A percentile compares a stretch with the other conserved stretches of the same genome.
These are phyloP conservation scores for Taiwanofungus camphoratus DNA, from an alignment of 1,284 basidiomycete species.

Conservation along the genomic window DNA sequence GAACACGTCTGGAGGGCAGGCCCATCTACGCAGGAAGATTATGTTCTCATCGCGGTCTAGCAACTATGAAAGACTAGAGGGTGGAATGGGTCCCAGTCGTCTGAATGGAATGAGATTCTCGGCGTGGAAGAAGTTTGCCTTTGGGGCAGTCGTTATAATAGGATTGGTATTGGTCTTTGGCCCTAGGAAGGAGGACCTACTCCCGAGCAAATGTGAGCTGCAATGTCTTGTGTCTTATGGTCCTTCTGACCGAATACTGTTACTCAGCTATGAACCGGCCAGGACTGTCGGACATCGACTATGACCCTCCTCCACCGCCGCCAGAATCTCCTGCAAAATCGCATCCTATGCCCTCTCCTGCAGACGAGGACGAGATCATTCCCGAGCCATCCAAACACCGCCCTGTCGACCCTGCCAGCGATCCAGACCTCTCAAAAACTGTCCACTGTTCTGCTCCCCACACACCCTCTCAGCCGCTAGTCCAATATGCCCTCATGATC, in stretches of 20 bases:
- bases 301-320: slow-evolving; percentile 13
- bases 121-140: slow-evolving; percentile 64
- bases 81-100: slow-evolving; percentile 47
- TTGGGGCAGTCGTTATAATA: slow-evolving; percentile 50
- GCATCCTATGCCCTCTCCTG: slow-evolving; percentile 12
- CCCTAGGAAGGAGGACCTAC: slow-evolving; percentile 37
- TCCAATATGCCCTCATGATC: slow-evolving; percentile 96
- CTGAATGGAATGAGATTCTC: slow-evolving; percentile 27
- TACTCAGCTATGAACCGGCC: slow-evolving; percentile 7
- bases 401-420: slow-evolving; percentile 52
- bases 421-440: slow-evolving; percentile 60
- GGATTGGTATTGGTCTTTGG: slow-evolving; percentile 60
- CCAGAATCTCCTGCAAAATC: slow-evolving; percentile 7
- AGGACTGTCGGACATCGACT: slow-evolving; percentile 10
- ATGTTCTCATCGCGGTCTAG: slow-evolving; percentile 41
- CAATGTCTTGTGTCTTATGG: slow-evolving; percentile 22
- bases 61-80: slow-evolving; percentile 61
- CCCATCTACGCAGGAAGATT: slow-evolving; percentile 10
- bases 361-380: slow-evolving; percentile 21
- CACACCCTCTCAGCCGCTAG: slow-evolving; percentile 45
- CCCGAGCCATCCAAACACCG: slow-evolving; percentile 13
- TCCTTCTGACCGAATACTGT: not conserved
- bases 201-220: slow-evolving; percentile 18
- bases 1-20: not conserved
- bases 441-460: slow-evolving; percentile 61